Evolutionary conservation across 495 filamentous ascomycete genomes (phyloP).

Genomic region (Aeminium ludgeri): DNA sequence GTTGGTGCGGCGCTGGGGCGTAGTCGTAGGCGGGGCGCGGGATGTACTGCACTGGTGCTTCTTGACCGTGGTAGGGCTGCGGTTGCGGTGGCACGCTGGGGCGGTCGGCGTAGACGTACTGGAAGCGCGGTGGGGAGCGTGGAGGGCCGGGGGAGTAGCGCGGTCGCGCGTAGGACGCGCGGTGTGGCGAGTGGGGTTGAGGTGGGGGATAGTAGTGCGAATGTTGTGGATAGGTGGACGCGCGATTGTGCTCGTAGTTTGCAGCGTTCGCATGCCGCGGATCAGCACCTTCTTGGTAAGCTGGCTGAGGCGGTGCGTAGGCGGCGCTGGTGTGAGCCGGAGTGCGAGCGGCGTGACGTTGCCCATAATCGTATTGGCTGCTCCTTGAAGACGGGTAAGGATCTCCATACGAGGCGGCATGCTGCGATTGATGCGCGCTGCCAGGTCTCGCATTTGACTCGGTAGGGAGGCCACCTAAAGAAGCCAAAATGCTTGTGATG

Average conservation of each 20-base stretch:
- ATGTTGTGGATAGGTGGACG: no score
- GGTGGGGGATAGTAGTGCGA: no score
- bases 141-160: not conserved
- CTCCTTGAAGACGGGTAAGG: not conserved
- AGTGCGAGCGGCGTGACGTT: not conserved
- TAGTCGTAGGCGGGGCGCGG: not conserved
- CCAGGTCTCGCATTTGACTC: not conserved
- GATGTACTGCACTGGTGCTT: conserved; percentile 3
- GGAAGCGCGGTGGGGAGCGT: not conserved
- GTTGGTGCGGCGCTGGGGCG: not conserved
- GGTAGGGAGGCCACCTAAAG: not conserved
- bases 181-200: not conserved
- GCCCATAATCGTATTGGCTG: conserved; percentile 1
- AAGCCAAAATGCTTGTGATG: conserved; percentile 8
- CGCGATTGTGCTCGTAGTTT: not conserved
- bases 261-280: not conserved
- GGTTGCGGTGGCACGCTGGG: not conserved
- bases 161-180: not conserved
- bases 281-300: not conserved
- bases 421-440: not conserved
- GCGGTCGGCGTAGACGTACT: not conserved
- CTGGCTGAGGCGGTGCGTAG: not conserved
- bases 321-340: not conserved
- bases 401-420: not conserved
- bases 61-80: not conserved